Base-by-base conservation (phyloP, 2,329 filamentous ascomycete species). In the Clarireedia paspali region DNA sequence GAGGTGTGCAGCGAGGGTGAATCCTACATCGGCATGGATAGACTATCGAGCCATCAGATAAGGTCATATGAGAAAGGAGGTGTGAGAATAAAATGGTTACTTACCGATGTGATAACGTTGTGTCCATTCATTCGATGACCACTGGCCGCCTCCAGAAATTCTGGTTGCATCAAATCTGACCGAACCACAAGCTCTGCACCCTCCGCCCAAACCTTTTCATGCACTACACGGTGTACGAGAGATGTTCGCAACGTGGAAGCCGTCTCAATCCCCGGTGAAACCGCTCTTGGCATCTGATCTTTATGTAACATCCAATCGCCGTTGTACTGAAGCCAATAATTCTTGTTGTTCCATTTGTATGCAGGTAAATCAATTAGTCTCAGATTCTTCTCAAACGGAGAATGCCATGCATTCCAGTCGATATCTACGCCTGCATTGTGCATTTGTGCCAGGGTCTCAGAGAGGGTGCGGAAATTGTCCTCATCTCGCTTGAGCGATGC, bases 331-430 rank as follows among this genome's bases (percentile, higher is more conserved):
- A 82, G 72, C 79, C 79, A 82, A 67, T 88, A 87, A 61, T 79
- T 81, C 74, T 88, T 88, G 59, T 79, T 72, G 66, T 88, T 82
- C 68, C 84, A 89, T 0, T 75, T 76, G 67, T 88, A 89, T 0
- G 78, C 75, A 1, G 85, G 85, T 4, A 89, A 71, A 12, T 78
- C 73, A n/a, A 86, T 70, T 17, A 88, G 72, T 47, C 78, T 73
- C 38, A 83, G 77, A 1, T 75, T 74, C 38, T 72, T 66, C 62
- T 82, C 78, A 67, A 83, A 85, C 49, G 81, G 75, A 39, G 75
- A 73, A 70, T 87, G 82, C 65, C 79, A 87, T 70, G 88, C 85
- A 57, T 83, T 78, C 79, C 87, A 91, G 67, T 85, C 76, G 57
- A 90, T 73, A 39, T 77, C 72, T 6, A 87, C 71, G 44, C 85